These are phyloP conservation scores for Trichoderma virens DNA, from an alignment of 495 filamentous ascomycete species.

Conservation along the genomic window DNA sequence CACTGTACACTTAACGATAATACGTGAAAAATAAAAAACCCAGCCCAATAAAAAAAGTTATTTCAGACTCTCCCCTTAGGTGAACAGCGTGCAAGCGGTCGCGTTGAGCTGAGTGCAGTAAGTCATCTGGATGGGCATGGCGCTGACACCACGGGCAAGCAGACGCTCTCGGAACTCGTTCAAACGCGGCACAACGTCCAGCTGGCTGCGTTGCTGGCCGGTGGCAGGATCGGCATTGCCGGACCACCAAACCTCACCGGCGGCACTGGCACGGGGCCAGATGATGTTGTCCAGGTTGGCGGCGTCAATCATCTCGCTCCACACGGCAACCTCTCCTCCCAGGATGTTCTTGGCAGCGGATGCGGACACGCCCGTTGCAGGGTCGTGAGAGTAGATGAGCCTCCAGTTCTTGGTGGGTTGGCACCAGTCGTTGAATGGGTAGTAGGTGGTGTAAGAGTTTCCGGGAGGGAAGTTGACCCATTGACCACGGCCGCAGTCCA, in stretches of 20 bases:
- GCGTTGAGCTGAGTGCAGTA: slow-evolving; percentile 44
- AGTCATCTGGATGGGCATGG: slow-evolving; percentile 47
- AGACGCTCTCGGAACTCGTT: slow-evolving; percentile 65
- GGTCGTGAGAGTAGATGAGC: slow-evolving; percentile 68
- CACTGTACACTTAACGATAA: background rate
- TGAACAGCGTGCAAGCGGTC: slow-evolving; percentile 23
- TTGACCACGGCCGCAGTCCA: slow-evolving; percentile 75
- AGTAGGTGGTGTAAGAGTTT: slow-evolving; percentile 36
- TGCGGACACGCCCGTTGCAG: slow-evolving; percentile 47
- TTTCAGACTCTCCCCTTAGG: background rate
- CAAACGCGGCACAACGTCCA: slow-evolving; percentile 56
- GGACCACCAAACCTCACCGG: slow-evolving; percentile 70
- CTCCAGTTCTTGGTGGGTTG: slow-evolving; percentile 65
- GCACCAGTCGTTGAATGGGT: slow-evolving; percentile 72
- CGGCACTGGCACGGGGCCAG: slow-evolving; percentile 65
- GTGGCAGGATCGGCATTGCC: slow-evolving; percentile 47
- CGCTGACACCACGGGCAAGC: slow-evolving; percentile 55
- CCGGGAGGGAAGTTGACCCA: slow-evolving; percentile 60
- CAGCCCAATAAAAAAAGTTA: background rate
- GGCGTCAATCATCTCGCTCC: slow-evolving; percentile 69
- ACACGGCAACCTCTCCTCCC: slow-evolving; percentile 70
- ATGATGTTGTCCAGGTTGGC: slow-evolving; percentile 60
- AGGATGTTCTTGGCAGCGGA: slow-evolving; percentile 55
- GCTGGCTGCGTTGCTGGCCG: slow-evolving; percentile 57
- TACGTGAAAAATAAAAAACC: background rate